Base-by-base conservation (phyloP, 257 asterid genomes). In the Nicotiana otophora region DNA sequence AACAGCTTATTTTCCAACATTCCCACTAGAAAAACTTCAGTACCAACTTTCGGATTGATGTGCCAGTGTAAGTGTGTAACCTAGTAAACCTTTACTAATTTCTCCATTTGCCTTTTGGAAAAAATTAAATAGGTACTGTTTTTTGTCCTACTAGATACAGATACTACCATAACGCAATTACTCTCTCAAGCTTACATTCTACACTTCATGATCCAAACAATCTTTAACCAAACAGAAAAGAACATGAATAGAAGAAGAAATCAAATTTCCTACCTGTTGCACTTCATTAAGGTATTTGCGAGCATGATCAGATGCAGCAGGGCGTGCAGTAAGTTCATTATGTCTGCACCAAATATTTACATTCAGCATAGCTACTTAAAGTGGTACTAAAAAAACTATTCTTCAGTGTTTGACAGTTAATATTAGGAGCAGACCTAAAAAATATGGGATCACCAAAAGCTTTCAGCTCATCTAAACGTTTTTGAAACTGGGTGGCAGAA, bases 391-490 rank as follows among this genome's bases (percentile, higher is more conserved):
- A 23, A 33, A 66, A 64, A 48, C 23, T 31, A 33, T 23, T 3
- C 1, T 53, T 60, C 46, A 76, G 72, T 58, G 11, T 75, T 81
- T 72, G 39, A 84, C 85, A 81, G 80, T 42, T 78, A 80, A 81
- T 63, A 10, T 64, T 60, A 82, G 66, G 79, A 83, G 65, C 87
- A 77, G 78, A 96, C 99, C 99, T 94, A 75, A 93, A 89, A 87
- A 90, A 92, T 89, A 96, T 96, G 26, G 99, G 99, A 84, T 94
- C 99, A 20, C 98, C 98, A 81, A 94, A 82, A 86, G 98, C 91
- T 84, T 93, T 94, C 90, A 96, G 85, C 89, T 78, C 88, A 83
- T 96, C 96, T 83, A 94, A 87, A 69, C 88, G 97, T 86, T 92
- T 89, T 89, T 93, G 87, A 86, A 96, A 96, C 84, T 94, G 95